A percentile compares a stretch with the other conserved stretches of the same genome.
These are phyloP conservation scores for Ustilago vetiveriae DNA, from an alignment of 1,284 basidiomycete genomes.

Conservation along the genomic window DNA sequence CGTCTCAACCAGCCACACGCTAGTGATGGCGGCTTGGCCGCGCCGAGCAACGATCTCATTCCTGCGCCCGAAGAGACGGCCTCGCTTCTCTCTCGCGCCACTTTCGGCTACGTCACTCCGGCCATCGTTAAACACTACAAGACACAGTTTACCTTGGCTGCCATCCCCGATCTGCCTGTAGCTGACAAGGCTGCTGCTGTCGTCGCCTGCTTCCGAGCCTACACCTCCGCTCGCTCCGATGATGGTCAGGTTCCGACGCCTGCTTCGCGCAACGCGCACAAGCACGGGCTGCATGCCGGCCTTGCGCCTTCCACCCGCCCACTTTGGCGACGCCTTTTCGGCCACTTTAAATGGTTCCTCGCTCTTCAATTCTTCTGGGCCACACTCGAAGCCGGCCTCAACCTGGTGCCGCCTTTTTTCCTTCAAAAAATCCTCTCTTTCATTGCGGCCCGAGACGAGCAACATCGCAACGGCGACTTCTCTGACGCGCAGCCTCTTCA, in stretches of 20 bases:
- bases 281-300: constrained; percentile 39
- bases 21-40: constrained; percentile 1
- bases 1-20: not conserved
- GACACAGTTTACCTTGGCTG: constrained; percentile 68
- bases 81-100: constrained; percentile 57
- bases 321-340: constrained; percentile 67
- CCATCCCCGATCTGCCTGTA: constrained; percentile 70
- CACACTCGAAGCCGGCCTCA: constrained; percentile 68
- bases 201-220: constrained; percentile 61
- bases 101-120: constrained; percentile 61
- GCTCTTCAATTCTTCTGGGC: constrained; percentile 68
- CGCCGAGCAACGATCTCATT: constrained; percentile 28
- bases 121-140: constrained; percentile 69
- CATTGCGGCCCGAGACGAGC: constrained; percentile 61
- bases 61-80: constrained; percentile 61
- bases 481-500: constrained; percentile 66
- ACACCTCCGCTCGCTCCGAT: constrained; percentile 30
- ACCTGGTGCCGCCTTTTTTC: constrained; percentile 70
- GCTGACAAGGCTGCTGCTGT: constrained; percentile 70
- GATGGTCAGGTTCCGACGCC: not conserved
- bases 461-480: constrained; percentile 21
- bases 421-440: constrained; percentile 70
- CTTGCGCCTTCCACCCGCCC: constrained; percentile 57
- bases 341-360: constrained; percentile 66
- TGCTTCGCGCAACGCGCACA: constrained; percentile 2